These are phyloP conservation scores for Quercus lobata DNA, from an alignment of 331 rosid genomes.

Conservation along the genomic window DNA sequence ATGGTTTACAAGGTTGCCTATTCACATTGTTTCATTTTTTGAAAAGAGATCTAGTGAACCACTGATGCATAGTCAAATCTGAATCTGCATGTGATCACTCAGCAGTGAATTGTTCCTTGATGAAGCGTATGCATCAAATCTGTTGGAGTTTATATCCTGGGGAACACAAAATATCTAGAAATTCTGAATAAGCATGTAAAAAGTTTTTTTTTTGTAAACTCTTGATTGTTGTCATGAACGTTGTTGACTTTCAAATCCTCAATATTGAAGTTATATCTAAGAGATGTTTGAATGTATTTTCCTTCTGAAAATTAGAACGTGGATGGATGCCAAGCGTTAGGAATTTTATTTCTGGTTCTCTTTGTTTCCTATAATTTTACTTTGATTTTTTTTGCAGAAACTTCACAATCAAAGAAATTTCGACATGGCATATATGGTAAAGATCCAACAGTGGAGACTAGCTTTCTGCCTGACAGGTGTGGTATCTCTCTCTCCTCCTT, in stretches of 20 bases:
- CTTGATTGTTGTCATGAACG: not conserved
- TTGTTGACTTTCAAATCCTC: not conserved
- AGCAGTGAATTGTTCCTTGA: not conserved
- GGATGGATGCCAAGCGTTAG: not conserved
- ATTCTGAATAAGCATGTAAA: not conserved
- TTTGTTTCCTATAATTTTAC: not conserved
- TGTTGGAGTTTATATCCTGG: not conserved
- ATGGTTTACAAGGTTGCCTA: not conserved
- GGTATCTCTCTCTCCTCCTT: slow-evolving; percentile 12
- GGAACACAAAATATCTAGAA: not conserved
- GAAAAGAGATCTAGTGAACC: not conserved
- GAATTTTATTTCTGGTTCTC: slow-evolving; percentile 1
- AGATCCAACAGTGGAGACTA: slow-evolving; percentile 96
- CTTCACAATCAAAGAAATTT: slow-evolving; percentile 35
- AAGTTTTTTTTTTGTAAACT: not conserved
- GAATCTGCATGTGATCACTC: not conserved
- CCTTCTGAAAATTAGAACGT: not conserved
- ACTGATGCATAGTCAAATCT: not conserved
- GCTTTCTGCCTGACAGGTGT: slow-evolving; percentile 98
- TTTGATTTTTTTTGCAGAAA: slow-evolving; percentile 22
- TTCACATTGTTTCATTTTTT: not conserved
- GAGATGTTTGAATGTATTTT: not conserved
- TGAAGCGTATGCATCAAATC: not conserved
- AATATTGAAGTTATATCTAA: not conserved
- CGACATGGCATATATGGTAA: slow-evolving; percentile 68